These are phyloP conservation scores for Globisporangium okanoganense DNA, from an alignment of 352 stramenopile genomes.

Conservation along the genomic window DNA sequence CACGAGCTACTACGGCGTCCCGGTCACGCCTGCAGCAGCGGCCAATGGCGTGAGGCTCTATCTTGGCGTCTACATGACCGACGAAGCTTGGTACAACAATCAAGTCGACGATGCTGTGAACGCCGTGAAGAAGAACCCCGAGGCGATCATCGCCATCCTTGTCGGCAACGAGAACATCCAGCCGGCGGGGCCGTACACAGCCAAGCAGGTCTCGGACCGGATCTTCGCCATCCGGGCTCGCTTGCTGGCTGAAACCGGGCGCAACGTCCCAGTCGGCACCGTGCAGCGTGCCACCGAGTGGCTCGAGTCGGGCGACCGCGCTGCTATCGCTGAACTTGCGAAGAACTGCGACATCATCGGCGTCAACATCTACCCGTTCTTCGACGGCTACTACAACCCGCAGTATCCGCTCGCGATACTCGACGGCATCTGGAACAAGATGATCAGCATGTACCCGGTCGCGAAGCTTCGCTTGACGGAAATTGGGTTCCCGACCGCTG, in stretches of 20 bases:
- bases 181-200: constrained; percentile 34
- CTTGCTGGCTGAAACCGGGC: constrained; percentile 27
- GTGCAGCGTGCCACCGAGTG: constrained; percentile 71
- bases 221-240: constrained; percentile 31
- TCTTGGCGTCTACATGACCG: constrained; percentile 75
- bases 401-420: constrained; percentile 43
- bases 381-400: constrained; percentile 52
- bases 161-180: constrained; percentile 78
- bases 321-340: constrained; percentile 43
- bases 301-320: constrained; percentile 23
- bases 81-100: constrained; percentile 51
- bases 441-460: constrained; percentile 40
- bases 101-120: constrained; percentile 44
- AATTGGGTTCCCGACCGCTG: constrained; percentile 52
- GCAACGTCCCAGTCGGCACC: constrained; percentile 54
- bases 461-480: constrained; percentile 69
- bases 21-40: constrained; percentile 35
- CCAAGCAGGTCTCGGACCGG: constrained; percentile 29
- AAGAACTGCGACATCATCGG: constrained; percentile 62
- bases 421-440: constrained; percentile 51
- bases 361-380: constrained; percentile 83
- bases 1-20: constrained; percentile 55
- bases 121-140: constrained; percentile 43
- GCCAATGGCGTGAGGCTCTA: constrained; percentile 53
- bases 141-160: constrained; percentile 54